phyloP scores from a whole-genome alignment of 371 early-diverging fungal species.

The Quaeritorhiza haematococci region DNA sequence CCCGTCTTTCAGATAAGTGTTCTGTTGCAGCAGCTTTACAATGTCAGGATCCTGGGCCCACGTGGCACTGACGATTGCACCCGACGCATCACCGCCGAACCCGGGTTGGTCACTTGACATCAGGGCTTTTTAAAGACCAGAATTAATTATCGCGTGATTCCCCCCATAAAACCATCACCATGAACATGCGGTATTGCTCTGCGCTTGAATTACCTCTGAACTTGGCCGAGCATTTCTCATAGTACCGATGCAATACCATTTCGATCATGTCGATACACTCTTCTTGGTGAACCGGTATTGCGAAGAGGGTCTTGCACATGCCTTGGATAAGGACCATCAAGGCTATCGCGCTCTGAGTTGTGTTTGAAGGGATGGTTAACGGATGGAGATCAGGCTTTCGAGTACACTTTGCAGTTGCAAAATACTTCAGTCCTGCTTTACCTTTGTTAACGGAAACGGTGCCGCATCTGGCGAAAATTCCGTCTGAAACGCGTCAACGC shows the following conservation, averaged over 20 bases:
- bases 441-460: slow-evolving; percentile 38
- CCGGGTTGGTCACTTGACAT: slow-evolving; percentile 49
- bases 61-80: slow-evolving; percentile 54
- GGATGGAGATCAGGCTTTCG: neutral
- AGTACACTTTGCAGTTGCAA: neutral
- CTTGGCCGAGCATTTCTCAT: slow-evolving; percentile 67
- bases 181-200: no score
- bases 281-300: slow-evolving; percentile 69
- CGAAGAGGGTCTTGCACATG: slow-evolving; percentile 62
- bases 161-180: no score
- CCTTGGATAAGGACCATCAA: slow-evolving; percentile 60
- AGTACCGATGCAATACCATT: slow-evolving; percentile 64
- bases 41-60: slow-evolving; percentile 80
- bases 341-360: slow-evolving; percentile 56
- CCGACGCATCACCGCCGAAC: slow-evolving; percentile 34
- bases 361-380: neutral
- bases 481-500: slow-evolving; percentile 41
- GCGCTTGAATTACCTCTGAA: no score
- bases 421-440: neutral
- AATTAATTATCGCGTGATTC: no score
- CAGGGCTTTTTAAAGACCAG: slow-evolving; percentile 30
- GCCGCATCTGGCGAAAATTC: slow-evolving; percentile 24
- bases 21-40: slow-evolving; percentile 56
- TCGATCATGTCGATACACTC: slow-evolving; percentile 78
- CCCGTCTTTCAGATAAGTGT: slow-evolving; percentile 42